Evolutionary conservation across 306 rosid genomes (phyloP), one percentile per base, ranked within the genome.

Genomic region (Rubus parviflorus): DNA sequence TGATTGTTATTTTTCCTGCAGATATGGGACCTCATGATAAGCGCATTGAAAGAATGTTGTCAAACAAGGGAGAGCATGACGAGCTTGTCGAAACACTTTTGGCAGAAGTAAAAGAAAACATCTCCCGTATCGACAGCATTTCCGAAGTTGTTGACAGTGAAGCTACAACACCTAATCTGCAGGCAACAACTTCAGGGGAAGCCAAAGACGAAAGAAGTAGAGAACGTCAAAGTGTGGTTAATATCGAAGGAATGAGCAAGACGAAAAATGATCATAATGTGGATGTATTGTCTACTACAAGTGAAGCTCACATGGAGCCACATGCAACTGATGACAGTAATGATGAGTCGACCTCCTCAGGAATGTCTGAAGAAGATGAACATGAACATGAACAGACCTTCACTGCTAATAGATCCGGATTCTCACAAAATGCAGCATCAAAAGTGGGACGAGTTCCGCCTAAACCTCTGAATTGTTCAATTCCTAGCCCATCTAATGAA

Each of bases 11-110:
- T 41, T 37, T 46, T 62, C 25, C 69, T 83, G 89, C 89, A 93
- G 98, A 84, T 43, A 85, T 66, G 30, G 96, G 94, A 69, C 77
- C 83, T 37, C 94, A 88, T 68, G 92, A 92, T 49, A 60, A 63
- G 87, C 81, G 84, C 46, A 84, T 86, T 48, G 94, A 92, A 62
- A 85, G 82, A 12, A 68, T 90, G 40, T 63, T 88, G 49, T 87
- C 83, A 41, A 53, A 53, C 5, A 85, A 76, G 57, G 93, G 92
- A 64, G 80, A 85, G 25, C 93, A 88, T 76, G 92, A 92, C 22
- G 57, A 77, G 86, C 77, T 87, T 54, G 83, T 86, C 47, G 94
- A 92, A 53, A 84, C 81, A 6, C 61, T 90, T 41, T 48, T 87
- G 54, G 84, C 82, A 61, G 79, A 68, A 79, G 79, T 60, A 45